phyloP scores from a whole-genome alignment of 1,284 basidiomycete genomes.

The Puccinia hordei region DNA sequence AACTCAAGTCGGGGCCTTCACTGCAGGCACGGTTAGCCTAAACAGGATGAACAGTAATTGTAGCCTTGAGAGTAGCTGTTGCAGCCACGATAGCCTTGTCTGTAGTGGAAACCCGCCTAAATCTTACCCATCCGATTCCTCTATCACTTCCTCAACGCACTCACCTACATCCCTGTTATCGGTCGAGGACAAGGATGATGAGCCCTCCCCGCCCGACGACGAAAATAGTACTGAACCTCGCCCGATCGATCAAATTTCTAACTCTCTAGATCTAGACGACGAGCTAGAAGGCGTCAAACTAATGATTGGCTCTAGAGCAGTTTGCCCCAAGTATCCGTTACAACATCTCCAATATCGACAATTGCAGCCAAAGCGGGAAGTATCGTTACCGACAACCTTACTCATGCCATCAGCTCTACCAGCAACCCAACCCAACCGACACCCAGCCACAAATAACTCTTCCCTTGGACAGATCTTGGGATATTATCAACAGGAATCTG shows the following conservation, averaged over 20 bases:
- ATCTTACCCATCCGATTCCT: neutral
- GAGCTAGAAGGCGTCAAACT: slow-evolving; percentile 14
- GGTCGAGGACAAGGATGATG: neutral
- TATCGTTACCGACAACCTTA: neutral
- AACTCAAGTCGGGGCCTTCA: neutral
- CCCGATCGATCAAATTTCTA: neutral
- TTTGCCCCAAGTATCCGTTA: slow-evolving; percentile 10
- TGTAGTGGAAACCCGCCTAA: neutral
- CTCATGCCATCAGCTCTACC: neutral
- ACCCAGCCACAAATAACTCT: neutral
- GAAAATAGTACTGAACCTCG: neutral
- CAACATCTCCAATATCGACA: slow-evolving; percentile 25
- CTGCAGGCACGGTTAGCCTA: neutral
- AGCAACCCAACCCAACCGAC: neutral
- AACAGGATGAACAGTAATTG: neutral
- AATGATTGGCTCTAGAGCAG: slow-evolving; percentile 15
- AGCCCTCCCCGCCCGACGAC: neutral
- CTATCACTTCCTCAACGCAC: neutral
- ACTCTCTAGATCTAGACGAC: neutral
- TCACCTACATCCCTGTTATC: neutral
- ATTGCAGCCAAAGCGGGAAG: neutral
- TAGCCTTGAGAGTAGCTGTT: neutral
- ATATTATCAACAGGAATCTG: neutral
- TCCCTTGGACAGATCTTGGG: slow-evolving; percentile 1
- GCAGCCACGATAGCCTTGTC: neutral